A percentile compares a stretch with the other conserved stretches of the same genome.
Evolutionary conservation across 2,329 filamentous ascomycete genomes (phyloP).

Genomic region (Fusarium xylarioides): DNA sequence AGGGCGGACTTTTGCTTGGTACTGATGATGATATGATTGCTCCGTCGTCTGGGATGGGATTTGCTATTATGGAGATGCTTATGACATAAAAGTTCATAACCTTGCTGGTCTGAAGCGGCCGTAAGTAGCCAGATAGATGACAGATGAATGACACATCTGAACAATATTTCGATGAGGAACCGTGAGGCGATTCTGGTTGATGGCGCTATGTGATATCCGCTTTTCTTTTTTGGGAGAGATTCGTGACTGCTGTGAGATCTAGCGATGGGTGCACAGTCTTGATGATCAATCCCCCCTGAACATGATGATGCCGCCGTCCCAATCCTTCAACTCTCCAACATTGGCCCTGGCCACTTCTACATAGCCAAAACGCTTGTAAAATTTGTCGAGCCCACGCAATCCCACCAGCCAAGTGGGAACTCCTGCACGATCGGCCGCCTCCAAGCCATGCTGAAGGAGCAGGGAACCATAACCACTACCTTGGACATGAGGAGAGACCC

Average conservation of each 20-base stretch:
- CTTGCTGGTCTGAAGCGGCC: slow-evolving; percentile 7
- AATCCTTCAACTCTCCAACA: slow-evolving; percentile 47
- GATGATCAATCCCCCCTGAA: slow-evolving; percentile 44
- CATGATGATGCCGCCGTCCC: slow-evolving; percentile 51
- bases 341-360: slow-evolving; percentile 48
- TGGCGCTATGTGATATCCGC: not conserved
- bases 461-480: slow-evolving; percentile 45
- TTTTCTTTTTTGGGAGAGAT: not conserved
- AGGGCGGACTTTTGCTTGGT: slow-evolving; percentile 7
- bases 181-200: not conserved
- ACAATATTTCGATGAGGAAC: not conserved
- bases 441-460: slow-evolving; percentile 46
- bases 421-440: slow-evolving; percentile 41
- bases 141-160: slow-evolving; percentile 2
- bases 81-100: slow-evolving; percentile 8
- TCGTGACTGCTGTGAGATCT: not conserved
- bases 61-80: slow-evolving; percentile 14
- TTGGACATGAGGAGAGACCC: slow-evolving; percentile 45
- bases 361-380: slow-evolving; percentile 48
- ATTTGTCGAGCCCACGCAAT: slow-evolving; percentile 44
- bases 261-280: not conserved
- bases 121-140: not conserved
- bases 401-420: slow-evolving; percentile 48
- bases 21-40: slow-evolving; percentile 1
- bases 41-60: not conserved